Conservation (phyloP, 1,284 basidiomycete genomes). For the Ceratobasidium sp. region DNA sequence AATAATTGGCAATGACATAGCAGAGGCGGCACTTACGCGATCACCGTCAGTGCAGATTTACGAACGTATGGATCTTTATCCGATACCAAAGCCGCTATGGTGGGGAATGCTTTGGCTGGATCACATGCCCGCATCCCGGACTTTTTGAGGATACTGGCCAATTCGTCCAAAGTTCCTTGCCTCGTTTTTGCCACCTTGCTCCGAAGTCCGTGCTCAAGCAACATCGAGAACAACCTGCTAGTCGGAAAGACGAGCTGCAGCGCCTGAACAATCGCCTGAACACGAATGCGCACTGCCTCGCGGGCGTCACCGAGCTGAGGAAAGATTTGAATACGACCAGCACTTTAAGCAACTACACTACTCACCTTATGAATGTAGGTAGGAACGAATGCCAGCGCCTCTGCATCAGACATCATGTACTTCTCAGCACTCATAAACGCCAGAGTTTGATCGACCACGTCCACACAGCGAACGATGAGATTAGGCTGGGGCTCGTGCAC, state of each 20-base stretch:
- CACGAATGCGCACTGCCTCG: slow-evolving; percentile 75
- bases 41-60: slow-evolving; percentile 78
- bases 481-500: slow-evolving; percentile 95
- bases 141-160: slow-evolving; percentile 79
- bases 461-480: slow-evolving; percentile 87
- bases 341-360: slow-evolving; percentile 16
- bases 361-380: slow-evolving; percentile 90
- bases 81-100: slow-evolving; percentile 82
- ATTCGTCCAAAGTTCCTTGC: slow-evolving; percentile 85
- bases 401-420: slow-evolving; percentile 87
- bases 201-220: slow-evolving; percentile 86
- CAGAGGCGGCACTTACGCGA: slow-evolving; percentile 64
- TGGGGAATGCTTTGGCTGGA: slow-evolving; percentile 80
- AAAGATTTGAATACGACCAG: slow-evolving; percentile 26
- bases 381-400: slow-evolving; percentile 89
- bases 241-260: slow-evolving; percentile 86
- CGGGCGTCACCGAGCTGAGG: slow-evolving; percentile 80
- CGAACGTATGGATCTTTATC: slow-evolving; percentile 90
- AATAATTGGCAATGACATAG: slow-evolving; percentile 31
- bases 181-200: slow-evolving; percentile 92
- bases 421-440: slow-evolving; percentile 75
- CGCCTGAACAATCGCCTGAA: slow-evolving; percentile 76
- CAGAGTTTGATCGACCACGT: slow-evolving; percentile 84
- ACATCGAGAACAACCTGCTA: slow-evolving; percentile 86
- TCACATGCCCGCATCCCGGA: slow-evolving; percentile 86